These are phyloP conservation scores for Cercospora nicotianae DNA, from an alignment of 2,329 filamentous ascomycete genomes.

Conservation along the genomic window DNA sequence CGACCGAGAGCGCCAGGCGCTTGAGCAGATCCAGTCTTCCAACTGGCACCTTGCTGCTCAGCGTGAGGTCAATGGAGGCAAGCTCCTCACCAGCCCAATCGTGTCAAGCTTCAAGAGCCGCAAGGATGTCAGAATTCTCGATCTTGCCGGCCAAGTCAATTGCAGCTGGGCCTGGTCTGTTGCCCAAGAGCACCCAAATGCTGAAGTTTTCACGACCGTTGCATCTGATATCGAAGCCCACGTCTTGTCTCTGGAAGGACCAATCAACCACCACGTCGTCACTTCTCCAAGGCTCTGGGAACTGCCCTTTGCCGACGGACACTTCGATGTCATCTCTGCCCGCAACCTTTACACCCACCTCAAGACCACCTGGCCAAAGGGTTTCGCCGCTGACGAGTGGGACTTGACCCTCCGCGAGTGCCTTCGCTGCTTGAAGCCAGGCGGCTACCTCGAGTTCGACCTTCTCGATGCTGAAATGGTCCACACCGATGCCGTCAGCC, in stretches of 20 bases:
- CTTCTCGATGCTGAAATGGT: slow-evolving; percentile 88
- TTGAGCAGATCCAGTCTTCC: slow-evolving; percentile 64
- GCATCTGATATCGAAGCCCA: slow-evolving; percentile 40
- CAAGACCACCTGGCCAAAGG: slow-evolving; percentile 62
- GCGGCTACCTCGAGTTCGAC: slow-evolving; percentile 87
- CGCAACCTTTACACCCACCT: slow-evolving; percentile 83
- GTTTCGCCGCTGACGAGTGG: slow-evolving; percentile 69
- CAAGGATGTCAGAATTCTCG: slow-evolving; percentile 67
- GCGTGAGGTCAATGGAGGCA: slow-evolving; percentile 61
- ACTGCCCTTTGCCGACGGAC: slow-evolving; percentile 79
- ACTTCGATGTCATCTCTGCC: slow-evolving; percentile 90
- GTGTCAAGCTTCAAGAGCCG: slow-evolving; percentile 39
- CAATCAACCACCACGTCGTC: slow-evolving; percentile 81
- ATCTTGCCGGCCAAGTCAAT: slow-evolving; percentile 79
- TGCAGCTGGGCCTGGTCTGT: slow-evolving; percentile 97
- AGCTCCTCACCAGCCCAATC: slow-evolving; percentile 58
- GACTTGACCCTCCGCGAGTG: slow-evolving; percentile 82
- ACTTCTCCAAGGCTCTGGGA: slow-evolving; percentile 73
- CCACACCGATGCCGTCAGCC: slow-evolving; percentile 74
- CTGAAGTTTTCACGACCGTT: slow-evolving; percentile 79
- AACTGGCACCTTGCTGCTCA: slow-evolving; percentile 65
- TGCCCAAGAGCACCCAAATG: slow-evolving; percentile 78
- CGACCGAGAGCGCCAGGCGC: slow-evolving; percentile 79
- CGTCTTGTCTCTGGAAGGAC: slow-evolving; percentile 70
- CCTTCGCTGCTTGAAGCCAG: slow-evolving; percentile 86